Conservation (phyloP, 371 early-diverging fungal species). For the Rhizopus microsporus region DNA sequence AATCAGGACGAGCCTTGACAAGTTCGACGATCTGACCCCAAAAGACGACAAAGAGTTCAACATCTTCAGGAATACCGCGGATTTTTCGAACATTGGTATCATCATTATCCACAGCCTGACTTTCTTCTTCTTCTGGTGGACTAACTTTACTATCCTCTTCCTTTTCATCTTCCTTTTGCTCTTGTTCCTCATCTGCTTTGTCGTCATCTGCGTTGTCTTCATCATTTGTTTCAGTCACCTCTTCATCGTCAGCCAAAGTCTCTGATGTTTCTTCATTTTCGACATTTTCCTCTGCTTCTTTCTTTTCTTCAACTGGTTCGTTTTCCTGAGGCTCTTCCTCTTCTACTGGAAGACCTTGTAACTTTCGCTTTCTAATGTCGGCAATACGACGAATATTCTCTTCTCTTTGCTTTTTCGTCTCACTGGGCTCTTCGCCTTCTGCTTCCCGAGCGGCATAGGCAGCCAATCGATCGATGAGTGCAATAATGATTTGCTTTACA, state of each 20-base stretch:
- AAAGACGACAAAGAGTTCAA: constrained; percentile 89
- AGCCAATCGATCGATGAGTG: constrained; percentile 87
- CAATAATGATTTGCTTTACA: constrained; percentile 92
- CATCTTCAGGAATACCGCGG: constrained; percentile 81
- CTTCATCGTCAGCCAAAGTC: constrained; percentile 19
- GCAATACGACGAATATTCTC: constrained; percentile 30
- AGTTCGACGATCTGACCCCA: constrained; percentile 91
- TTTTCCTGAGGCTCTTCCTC: constrained; percentile 31
- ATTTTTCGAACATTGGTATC: constrained; percentile 31
- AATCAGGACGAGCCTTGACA: constrained; percentile 88
- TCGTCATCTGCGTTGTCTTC: constrained; percentile 25
- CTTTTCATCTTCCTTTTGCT: constrained; percentile 29
- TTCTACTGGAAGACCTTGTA: constrained; percentile 22
- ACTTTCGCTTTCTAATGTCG: constrained; percentile 28
- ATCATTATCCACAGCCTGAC: constrained; percentile 16
- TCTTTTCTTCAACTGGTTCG: constrained; percentile 8
- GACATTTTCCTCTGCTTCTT: constrained; percentile 7
- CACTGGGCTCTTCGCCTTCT: constrained; percentile 35
- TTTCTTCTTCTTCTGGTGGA: constrained; percentile 25
- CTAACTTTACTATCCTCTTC: constrained; percentile 18
- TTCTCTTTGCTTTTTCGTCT: constrained; percentile 26
- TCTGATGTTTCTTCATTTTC: constrained; percentile 16
- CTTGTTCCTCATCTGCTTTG: constrained; percentile 21
- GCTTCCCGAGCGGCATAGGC: constrained; percentile 64
- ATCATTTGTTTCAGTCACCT: constrained; percentile 19